Percentiles rank a stretch among this genome's conserved stretches.
phyloP scores from a whole-genome alignment of 345 rosid species.

The Gossypium turneri region DNA sequence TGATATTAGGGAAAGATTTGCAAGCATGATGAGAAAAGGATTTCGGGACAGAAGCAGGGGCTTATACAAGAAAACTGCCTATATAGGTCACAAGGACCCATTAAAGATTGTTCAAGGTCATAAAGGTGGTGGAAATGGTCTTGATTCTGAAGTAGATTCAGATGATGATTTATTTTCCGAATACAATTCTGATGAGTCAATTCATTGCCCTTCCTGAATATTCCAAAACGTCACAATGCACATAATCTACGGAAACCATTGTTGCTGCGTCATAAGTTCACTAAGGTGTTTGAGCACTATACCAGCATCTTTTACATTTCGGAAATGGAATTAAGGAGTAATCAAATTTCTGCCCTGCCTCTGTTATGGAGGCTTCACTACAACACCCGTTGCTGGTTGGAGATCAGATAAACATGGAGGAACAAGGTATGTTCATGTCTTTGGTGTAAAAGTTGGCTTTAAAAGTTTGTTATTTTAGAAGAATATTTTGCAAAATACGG shows the following conservation, averaged over 20 bases:
- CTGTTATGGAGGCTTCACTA: too few relatives aligned
- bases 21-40: not conserved
- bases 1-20: conserved; percentile 3
- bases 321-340: too few relatives aligned
- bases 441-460: too few relatives aligned
- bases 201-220: not conserved
- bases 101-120: not conserved
- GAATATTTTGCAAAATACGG: not conserved
- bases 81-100: not conserved
- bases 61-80: not conserved
- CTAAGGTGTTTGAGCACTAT: not conserved
- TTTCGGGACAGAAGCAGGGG: conserved; percentile 2
- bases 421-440: not conserved
- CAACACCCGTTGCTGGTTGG: not conserved
- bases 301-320: not conserved
- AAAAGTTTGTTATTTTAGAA: not conserved
- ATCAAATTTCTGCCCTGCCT: too few relatives aligned
- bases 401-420: not conserved
- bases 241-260: not conserved
- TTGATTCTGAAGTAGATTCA: not conserved
- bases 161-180: not conserved
- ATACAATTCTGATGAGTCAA: not conserved
- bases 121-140: not conserved
- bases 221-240: not conserved
- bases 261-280: not conserved